phyloP scores from a whole-genome alignment of 164 flowering plant species.

The Umbilicus rupestris region DNA sequence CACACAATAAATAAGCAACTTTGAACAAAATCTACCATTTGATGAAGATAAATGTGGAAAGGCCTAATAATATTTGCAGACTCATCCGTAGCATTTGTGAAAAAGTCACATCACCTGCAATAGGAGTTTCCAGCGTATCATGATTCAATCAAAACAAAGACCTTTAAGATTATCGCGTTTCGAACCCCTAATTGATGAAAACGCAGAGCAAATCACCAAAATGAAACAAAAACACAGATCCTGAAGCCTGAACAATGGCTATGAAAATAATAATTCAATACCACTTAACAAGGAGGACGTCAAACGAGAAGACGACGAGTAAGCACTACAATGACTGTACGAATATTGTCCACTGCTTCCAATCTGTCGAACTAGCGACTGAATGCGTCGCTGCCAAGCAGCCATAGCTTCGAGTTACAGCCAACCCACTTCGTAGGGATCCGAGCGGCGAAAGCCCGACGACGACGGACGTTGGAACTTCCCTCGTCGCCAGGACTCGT shows the following conservation, averaged over 20 bases:
- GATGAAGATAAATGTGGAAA: constrained; percentile 32
- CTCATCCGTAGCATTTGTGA: constrained; percentile 19
- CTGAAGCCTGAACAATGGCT: too few species aligned
- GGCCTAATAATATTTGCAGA: constrained; percentile 24
- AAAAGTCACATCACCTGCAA: constrained; percentile 26
- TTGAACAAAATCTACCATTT: constrained; percentile 25
- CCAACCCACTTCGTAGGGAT: too few species aligned
- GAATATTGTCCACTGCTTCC: constrained; percentile 32
- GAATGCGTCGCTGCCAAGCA: constrained; percentile 53
- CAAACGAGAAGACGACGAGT: constrained; percentile 11
- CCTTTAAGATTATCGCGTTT: too few species aligned
- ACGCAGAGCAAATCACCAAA: background rate
- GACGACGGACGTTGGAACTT: too few species aligned
- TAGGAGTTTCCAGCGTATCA: background rate
- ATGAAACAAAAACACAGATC: background rate
- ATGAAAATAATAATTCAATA: too few species aligned
- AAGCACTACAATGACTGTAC: constrained; percentile 16
- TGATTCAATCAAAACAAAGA: too few species aligned
- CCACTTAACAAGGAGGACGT: constrained; percentile 24
- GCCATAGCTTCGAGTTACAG: constrained; percentile 22
- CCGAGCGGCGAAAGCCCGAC: too few species aligned
- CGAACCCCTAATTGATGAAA: background rate
- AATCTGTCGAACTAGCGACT: constrained; percentile 26
- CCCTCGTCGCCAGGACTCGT: too few species aligned
- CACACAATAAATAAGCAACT: background rate